These are phyloP conservation scores for Juncus effusus DNA, from an alignment of 176 grass and related monocot species.

Conservation along the genomic window DNA sequence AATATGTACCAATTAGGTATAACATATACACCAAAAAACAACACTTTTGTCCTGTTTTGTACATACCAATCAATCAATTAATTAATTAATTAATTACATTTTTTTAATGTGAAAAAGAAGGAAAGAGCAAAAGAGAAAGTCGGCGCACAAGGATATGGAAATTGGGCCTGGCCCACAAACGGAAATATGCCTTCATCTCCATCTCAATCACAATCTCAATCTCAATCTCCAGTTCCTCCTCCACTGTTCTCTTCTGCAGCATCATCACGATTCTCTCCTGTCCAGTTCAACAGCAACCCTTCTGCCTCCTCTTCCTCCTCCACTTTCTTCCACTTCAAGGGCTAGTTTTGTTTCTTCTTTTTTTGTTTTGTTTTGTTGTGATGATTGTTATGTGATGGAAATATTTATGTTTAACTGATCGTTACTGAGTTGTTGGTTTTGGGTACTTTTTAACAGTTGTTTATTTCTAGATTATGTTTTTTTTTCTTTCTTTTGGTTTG, in stretches of 20 bases:
- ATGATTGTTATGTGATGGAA: neutral
- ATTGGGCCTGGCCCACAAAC: neutral
- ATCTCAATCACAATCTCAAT: no score
- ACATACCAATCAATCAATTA: no score
- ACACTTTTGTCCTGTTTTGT: no score
- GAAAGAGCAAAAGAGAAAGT: slow-evolving; percentile 46
- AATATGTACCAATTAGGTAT: no score
- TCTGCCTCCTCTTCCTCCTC: slow-evolving; percentile 37
- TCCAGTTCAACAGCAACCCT: slow-evolving; percentile 23
- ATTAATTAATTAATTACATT: no score
- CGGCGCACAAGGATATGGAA: slow-evolving; percentile 27
- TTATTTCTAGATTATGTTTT: no score
- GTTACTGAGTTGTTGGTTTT: slow-evolving; percentile 5
- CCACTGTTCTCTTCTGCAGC: slow-evolving; percentile 62
- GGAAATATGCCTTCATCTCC: neutral
- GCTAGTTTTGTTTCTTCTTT: neutral
- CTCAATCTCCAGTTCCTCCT: slow-evolving; percentile 14
- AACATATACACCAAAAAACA: no score
- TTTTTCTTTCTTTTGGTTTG: no score
- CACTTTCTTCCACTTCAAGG: slow-evolving; percentile 29
- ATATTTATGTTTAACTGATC: no score
- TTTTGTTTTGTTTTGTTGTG: slow-evolving; percentile 6
- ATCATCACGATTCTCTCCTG: slow-evolving; percentile 99
- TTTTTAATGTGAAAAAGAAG: slow-evolving; percentile 25
- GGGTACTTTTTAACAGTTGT: neutral